A percentile compares a stretch with the other conserved stretches of the same genome.
Evolutionary conservation across 352 stramenopile species (phyloP).

Genomic region (Blastocystis sp.): DNA sequence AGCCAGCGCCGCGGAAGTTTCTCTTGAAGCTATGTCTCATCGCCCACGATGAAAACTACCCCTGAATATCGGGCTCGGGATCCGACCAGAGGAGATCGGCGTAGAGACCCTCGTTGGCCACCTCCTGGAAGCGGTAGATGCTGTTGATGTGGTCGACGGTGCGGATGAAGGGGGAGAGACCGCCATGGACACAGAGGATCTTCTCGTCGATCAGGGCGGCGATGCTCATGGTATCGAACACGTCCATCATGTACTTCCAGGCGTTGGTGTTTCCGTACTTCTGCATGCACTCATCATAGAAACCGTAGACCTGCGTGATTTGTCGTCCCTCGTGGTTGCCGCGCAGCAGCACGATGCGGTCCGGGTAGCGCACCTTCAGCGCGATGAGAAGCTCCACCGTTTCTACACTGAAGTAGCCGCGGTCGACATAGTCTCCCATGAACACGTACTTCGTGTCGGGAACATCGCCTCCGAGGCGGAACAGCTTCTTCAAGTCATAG

Average conservation of each 20-base stretch:
- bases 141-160: constrained; percentile 90
- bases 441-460: constrained; percentile 85
- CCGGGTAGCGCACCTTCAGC: constrained; percentile 81
- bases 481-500: constrained; percentile 83
- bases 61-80: constrained; percentile 87
- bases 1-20: constrained; percentile 82
- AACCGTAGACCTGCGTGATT: constrained; percentile 94
- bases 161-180: constrained; percentile 87
- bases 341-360: constrained; percentile 82
- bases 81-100: constrained; percentile 97
- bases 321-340: constrained; percentile 86
- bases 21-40: constrained; percentile 35
- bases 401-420: constrained; percentile 84
- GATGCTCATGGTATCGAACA: constrained; percentile 92
- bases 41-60: constrained; percentile 72
- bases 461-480: constrained; percentile 80
- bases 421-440: constrained; percentile 86
- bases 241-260: constrained; percentile 91
- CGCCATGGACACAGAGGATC: constrained; percentile 88
- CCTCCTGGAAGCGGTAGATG: constrained; percentile 92
- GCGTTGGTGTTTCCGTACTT: constrained; percentile 92
- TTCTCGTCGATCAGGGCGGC: constrained; percentile 85
- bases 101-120: constrained; percentile 89
- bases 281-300: constrained; percentile 91
- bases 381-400: constrained; percentile 83